Evolutionary conservation across 129 eudicot genomes (phyloP).

Genomic region (Heracleum sosnowskyi): DNA sequence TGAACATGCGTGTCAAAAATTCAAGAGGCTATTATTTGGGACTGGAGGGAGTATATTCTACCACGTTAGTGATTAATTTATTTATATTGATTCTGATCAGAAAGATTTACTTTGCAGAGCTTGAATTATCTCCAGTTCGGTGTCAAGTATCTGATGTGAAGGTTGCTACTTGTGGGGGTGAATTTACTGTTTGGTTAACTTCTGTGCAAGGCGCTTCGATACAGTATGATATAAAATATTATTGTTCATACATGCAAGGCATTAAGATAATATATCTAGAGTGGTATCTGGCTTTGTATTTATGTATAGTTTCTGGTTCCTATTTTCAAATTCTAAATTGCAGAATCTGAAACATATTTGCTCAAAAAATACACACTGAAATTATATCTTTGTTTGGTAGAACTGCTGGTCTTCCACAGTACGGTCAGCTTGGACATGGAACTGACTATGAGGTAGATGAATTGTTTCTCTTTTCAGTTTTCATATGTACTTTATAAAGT

Average conservation of each 20-base stretch:
- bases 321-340: not conserved
- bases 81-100: not conserved
- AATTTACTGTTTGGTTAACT: constrained; percentile 88
- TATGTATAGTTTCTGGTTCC: not conserved
- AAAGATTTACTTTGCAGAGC: constrained; percentile 36
- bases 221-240: constrained; percentile 50
- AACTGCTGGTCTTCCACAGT: constrained; percentile 98
- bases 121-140: constrained; percentile 71
- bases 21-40: too few relatives aligned
- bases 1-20: too few relatives aligned
- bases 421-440: constrained; percentile 98
- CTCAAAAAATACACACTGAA: constrained; percentile 8
- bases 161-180: constrained; percentile 71
- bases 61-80: not conserved
- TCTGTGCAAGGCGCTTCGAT: constrained; percentile 79
- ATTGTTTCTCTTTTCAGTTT: not conserved
- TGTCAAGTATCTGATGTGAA: constrained; percentile 67
- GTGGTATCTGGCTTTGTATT: not conserved
- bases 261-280: not conserved
- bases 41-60: too few relatives aligned
- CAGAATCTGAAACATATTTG: not conserved
- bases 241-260: not conserved
- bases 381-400: constrained; percentile 23
- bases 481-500: not conserved
- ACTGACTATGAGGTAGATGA: constrained; percentile 80